Base-by-base conservation (phyloP, 306 rosid genomes). In the Begonia masoniana region DNA sequence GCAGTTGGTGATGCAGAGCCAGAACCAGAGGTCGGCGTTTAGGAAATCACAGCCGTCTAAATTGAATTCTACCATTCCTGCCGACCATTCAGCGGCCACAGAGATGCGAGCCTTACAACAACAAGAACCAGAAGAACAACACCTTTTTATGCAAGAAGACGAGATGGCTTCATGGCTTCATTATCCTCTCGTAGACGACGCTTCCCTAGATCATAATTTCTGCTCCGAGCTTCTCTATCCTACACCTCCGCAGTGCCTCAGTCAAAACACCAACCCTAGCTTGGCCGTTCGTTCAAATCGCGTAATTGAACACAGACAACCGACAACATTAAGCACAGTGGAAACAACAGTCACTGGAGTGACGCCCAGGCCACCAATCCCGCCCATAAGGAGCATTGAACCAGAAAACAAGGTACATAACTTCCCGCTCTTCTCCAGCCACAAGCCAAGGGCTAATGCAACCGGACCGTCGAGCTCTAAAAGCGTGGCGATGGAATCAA, bases 141-240 rank as follows among this genome's bases (percentile, higher is more conserved):
- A 77, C n/a, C 60, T 77, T 9, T 88, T 82, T 62, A 75, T 84
- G 74, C 85, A 84, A 42, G 97, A 88, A 43, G 81, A 82, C 5
- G 97, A 88, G 77, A 79, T 75, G 88, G 62, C 69, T 15, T 57
- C 88, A 11, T 88, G 88, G 95, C 82, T 82, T 48, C 76, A 81
- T 51, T 76, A 67, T 61, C 82, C 92, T 4, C 70, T 81, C 45
- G 74, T 55, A n/a, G 85, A 76, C 54, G 85, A 87, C 52, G 56
- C 81, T 72, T 55, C 74, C 4, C 47, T 83, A 52, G 76, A 74
- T 71, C 69, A 58, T 35, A 62, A 58, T 61, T 79, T 84, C 68
- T 54, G 69, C 66, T 46, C 85, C 49, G 83, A 78, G 48, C 67
- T 82, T 0, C 60, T 76, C 55, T 75, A 67, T 47, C 51, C 68